phyloP scores from a whole-genome alignment of 495 filamentous ascomycete species.

The Clohesyomyces aquaticus region DNA sequence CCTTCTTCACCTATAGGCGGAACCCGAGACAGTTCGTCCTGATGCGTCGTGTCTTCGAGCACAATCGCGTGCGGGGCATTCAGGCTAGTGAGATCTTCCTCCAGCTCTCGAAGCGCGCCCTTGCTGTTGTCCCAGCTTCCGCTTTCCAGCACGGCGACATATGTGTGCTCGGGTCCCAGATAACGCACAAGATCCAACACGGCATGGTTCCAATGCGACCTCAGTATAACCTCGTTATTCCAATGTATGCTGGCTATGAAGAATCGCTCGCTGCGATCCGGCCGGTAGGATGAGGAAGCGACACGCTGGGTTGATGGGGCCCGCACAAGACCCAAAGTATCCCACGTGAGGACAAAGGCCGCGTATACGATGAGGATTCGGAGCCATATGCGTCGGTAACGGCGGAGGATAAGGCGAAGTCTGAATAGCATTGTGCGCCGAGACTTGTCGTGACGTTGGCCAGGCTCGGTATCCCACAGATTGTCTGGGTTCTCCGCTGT shows the following conservation, averaged over 20 bases:
- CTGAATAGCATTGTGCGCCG: background rate
- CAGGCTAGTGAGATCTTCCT: constrained; percentile 55
- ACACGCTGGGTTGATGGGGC: background rate
- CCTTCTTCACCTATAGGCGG: constrained; percentile 50
- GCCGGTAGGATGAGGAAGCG: background rate
- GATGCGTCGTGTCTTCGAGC: constrained; percentile 59
- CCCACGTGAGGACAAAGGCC: background rate
- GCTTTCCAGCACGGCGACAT: constrained; percentile 70
- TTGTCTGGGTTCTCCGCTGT: background rate
- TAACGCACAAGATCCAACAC: constrained; percentile 60
- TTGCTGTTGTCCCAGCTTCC: constrained; percentile 75
- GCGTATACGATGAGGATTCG: background rate
- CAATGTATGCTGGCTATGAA: constrained; percentile 72
- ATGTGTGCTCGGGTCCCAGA: constrained; percentile 70
- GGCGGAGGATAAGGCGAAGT: background rate
- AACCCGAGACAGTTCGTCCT: constrained; percentile 52
- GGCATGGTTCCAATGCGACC: constrained; percentile 64
- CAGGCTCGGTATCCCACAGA: background rate
- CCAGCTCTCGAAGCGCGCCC: constrained; percentile 62
- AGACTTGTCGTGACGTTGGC: background rate
- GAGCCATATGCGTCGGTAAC: background rate
- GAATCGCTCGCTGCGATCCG: constrained; percentile 42
- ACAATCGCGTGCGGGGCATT: constrained; percentile 59
- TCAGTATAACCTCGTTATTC: constrained; percentile 69
- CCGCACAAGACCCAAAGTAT: background rate